Base-by-base conservation (phyloP, 164 flowering plant genomes). In the Sextonia rubra region DNA sequence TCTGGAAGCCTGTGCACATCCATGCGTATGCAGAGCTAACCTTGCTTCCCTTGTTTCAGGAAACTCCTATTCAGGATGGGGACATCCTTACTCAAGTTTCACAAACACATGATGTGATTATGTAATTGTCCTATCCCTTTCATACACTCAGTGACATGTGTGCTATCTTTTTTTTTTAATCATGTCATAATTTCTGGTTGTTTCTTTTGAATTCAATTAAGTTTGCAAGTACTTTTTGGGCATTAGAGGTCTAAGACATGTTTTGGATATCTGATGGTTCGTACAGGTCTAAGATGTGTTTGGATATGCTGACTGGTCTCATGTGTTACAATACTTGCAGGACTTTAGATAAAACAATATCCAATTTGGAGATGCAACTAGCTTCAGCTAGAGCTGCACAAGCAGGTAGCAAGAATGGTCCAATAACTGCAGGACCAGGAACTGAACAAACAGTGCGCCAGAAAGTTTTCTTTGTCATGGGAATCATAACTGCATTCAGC, bases 401-500 rank as follows among this genome's bases (percentile, higher is more conserved):
- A 82, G 81, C 71, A 8, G 85, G 80, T 60, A 75, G 68, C 69
- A 82, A 73, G 20, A 86, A 82, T 63, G 82, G 73, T 79, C 83
- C 85, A 52, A 27, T 69, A 58, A 80, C 70, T 71, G 68, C 74
- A 73, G 82, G 76, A 52, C 60, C 72, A 49, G 83, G 74, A 77
- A 60, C 62, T 9, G 84, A 83, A 69, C 79, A 60, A 47, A 71
- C 76, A 56, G 82, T 83, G 48, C 88, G 89, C 5, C 88, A 69
- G 48, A 92, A 86, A 76, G 85, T 85, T 78, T 89, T 95, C 82
- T 87, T 85, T 77, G 97, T 93, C 18, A 93, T 94, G 93, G 99
- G 99, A 81, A 93, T 95, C 71, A 89, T 88, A 29, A 95, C 99
- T 29, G 98, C 96, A 47, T 95, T 95, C 80, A 91, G 96, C 78